Base-by-base conservation (phyloP, 192 early-diverging fungal species). In the Phlyctochytrium arcticum region DNA sequence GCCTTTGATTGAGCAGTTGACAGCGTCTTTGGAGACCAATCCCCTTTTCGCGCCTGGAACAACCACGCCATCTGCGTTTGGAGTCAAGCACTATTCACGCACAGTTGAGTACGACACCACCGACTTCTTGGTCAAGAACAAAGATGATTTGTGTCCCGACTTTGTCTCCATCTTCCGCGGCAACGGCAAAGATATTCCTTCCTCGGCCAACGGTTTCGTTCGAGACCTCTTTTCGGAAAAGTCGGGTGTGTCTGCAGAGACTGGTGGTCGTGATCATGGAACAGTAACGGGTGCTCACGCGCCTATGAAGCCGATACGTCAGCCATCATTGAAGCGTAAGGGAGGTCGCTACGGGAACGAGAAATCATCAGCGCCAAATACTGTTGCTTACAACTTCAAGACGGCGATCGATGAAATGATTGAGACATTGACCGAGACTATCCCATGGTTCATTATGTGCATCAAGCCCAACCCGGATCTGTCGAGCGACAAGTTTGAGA, bases 371-470 rank as follows among this genome's bases (percentile, higher is more conserved):
- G 46, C 44, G 0, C 60, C 73, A 23, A 60, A 62, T 12, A 70
- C 75, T 26, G 69, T 70, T 48, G 57, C 70, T 31, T 67, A 75
- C 51, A 65, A 79, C 54, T 72, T 75, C 86, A 55, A 86, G 85
- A 48, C 75, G 85, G 6, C 89, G 2, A 69, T 94, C 0, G 81
- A 90, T 33, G 91, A 95, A 58, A 74, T 98, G 58, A 73, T 89
- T 31, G 80, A 88, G 5, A 89, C 95, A 0, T 81, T 93, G 48
- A 68, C 78, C 21, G 82, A 88, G 48, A 93, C 93, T 32, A 80
- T 82, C 36, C 71, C 86, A 5, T 98, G 93, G 90, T 79, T 88
- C 33, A 79, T 96, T 6, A 76, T 90, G 57, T 95, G 95, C 76
- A 74, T 95, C 19, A 72, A 85, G 29, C 85, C 92, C 5, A 87